Conservation (phyloP, 1,284 basidiomycete genomes). For the Sporisorium exsertum region DNA sequence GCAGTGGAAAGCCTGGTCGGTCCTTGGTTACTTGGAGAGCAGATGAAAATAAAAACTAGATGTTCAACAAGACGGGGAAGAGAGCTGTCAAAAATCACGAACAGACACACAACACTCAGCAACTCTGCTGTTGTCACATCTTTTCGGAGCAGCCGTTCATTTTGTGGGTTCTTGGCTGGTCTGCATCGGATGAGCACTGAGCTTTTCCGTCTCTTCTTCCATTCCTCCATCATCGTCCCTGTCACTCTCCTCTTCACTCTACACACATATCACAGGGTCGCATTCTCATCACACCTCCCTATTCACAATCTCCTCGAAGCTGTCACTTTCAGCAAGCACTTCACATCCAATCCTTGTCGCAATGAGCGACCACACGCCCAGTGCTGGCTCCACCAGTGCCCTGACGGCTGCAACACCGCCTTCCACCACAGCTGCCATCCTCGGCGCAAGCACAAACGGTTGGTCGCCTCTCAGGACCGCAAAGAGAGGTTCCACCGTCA, state of each 20-base stretch:
- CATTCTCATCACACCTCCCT: neutral
- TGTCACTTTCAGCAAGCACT: neutral
- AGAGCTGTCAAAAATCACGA: conserved; percentile 4
- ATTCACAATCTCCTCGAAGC: neutral
- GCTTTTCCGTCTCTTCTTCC: neutral
- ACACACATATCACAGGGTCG: neutral
- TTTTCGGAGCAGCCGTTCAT: neutral
- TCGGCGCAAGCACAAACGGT: conserved; percentile 58
- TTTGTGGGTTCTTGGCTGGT: neutral
- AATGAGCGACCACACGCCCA: conserved; percentile 29
- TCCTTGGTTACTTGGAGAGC: neutral
- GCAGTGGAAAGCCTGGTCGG: neutral
- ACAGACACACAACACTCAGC: neutral
- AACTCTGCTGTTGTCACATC: neutral
- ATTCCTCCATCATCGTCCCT: neutral
- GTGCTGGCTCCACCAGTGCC: conserved; percentile 16
- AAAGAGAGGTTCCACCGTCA: conserved; percentile 33
- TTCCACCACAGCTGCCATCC: conserved; percentile 55
- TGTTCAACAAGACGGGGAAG: conserved; percentile 19
- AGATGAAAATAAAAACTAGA: conserved; percentile 8
- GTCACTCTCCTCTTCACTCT: neutral
- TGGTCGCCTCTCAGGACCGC: conserved; percentile 56
- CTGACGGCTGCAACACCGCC: conserved; percentile 32
- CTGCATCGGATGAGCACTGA: neutral
- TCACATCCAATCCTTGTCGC: conserved; percentile 11